Conservation (phyloP, 2,329 filamentous ascomycete genomes). For the Endothia cerciana region DNA sequence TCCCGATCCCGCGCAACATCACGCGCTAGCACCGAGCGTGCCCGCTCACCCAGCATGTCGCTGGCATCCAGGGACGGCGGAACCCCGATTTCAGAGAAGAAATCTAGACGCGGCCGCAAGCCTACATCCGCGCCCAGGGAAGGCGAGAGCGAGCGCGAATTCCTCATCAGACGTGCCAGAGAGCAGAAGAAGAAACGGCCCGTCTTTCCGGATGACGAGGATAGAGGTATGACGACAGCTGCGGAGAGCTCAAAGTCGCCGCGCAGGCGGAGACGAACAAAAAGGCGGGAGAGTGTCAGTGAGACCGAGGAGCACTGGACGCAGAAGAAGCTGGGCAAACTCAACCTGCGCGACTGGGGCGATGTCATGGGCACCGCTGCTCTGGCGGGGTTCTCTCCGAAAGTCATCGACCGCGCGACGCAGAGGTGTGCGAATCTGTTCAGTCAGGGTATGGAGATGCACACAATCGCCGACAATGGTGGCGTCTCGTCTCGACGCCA, state of each 20-base stretch:
- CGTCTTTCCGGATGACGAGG: slow-evolving; percentile 39
- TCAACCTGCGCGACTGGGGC: slow-evolving; percentile 75
- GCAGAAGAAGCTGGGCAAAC: slow-evolving; percentile 33
- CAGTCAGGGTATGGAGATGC: slow-evolving; percentile 69
- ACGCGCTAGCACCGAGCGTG: not conserved
- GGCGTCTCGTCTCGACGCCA: slow-evolving; percentile 39
- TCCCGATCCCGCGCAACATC: slow-evolving; percentile 10
- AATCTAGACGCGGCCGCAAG: slow-evolving; percentile 30
- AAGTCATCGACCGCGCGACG: slow-evolving; percentile 69
- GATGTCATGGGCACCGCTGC: slow-evolving; percentile 81
- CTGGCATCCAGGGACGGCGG: not conserved
- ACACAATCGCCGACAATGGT: slow-evolving; percentile 46
- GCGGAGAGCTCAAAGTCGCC: slow-evolving; percentile 30
- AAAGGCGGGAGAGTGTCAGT: slow-evolving; percentile 32
- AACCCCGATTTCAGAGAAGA: not conserved
- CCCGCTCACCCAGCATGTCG: slow-evolving; percentile 14
- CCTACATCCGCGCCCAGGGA: slow-evolving; percentile 29
- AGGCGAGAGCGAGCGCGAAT: slow-evolving; percentile 41
- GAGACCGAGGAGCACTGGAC: slow-evolving; percentile 28
- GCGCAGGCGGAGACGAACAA: slow-evolving; percentile 32
- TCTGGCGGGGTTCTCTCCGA: slow-evolving; percentile 68
- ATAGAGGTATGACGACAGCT: slow-evolving; percentile 33
- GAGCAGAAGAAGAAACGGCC: slow-evolving; percentile 43
- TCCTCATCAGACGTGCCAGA: slow-evolving; percentile 40
- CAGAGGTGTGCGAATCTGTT: slow-evolving; percentile 79